Evolutionary conservation across 2,329 filamentous ascomycete genomes (phyloP).

Genomic region (Phialocephala subalpina): DNA sequence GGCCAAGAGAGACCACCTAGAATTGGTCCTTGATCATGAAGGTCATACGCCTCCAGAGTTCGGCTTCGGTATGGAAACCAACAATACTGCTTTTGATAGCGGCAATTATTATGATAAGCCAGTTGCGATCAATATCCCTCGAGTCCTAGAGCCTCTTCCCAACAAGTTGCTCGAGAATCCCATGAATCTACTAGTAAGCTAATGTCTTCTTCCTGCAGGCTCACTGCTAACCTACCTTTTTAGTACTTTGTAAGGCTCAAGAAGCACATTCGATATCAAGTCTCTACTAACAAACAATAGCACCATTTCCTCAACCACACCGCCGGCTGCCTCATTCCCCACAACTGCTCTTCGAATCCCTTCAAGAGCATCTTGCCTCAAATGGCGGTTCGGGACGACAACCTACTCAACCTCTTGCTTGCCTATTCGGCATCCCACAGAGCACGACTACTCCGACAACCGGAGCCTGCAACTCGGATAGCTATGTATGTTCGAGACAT

Average conservation of each 20-base stretch:
- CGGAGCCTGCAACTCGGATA: constrained; percentile 79
- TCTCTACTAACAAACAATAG: constrained; percentile 36
- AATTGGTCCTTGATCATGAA: constrained; percentile 42
- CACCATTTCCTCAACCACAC: constrained; percentile 81
- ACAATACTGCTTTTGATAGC: constrained; percentile 61
- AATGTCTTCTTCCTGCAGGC: neutral
- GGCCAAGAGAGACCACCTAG: constrained; percentile 32
- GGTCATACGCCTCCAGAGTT: constrained; percentile 53
- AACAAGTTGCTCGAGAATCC: constrained; percentile 70
- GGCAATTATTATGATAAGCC: constrained; percentile 76
- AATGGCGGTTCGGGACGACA: constrained; percentile 73
- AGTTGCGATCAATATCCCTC: constrained; percentile 65
- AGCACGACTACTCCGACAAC: constrained; percentile 75
- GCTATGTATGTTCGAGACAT: constrained; percentile 82
- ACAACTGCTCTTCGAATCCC: constrained; percentile 60
- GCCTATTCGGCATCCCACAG: constrained; percentile 88
- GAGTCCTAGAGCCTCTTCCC: constrained; percentile 57
- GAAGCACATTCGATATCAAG: neutral
- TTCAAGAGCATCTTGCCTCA: constrained; percentile 58
- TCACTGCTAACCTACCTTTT: constrained; percentile 1
- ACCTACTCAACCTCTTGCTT: constrained; percentile 78
- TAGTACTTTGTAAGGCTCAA: constrained; percentile 56
- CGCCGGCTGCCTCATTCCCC: constrained; percentile 64
- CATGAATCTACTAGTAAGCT: constrained; percentile 73
- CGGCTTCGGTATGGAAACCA: constrained; percentile 55